Base-by-base conservation (phyloP, 2,329 filamentous ascomycete species). In the Pyricularia pennisetigena region DNA sequence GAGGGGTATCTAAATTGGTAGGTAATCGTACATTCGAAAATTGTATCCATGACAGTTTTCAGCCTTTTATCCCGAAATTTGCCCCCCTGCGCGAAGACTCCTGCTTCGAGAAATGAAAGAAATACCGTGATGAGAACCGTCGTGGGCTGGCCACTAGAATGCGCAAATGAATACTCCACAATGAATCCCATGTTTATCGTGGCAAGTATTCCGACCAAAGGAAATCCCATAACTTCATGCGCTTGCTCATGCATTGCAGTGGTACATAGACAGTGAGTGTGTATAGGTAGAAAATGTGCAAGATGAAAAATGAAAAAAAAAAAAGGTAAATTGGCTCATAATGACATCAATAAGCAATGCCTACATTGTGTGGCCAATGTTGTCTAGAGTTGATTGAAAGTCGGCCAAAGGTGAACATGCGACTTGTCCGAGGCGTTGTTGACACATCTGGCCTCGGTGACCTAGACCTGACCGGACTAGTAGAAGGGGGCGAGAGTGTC, bases 311-410 rank as follows among this genome's bases (percentile, higher is more conserved):
- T n/a, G n/a, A n/a, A n/a, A n/a, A n/a, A n/a, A n/a, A n/a, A 4
- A 12, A 61, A 61, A 7, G 23, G 26, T 14, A 14, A 63, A 63
- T 14, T 6, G 12, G 59, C 28, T 23, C 14, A 28, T 23, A 8
- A 63, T 9, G 32, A 23, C 65, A 74, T 78, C 70, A 82, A 73
- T 83, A 81, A 3, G 82, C 82, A 70, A 84, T 78, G 8, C 82
- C 82, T 24, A 84, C 82, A 69, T 79, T 82, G 71, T 75, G 76
- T 67, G 78, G 78, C 68, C 78, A 74, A 23, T 70, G 67, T 59
- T 70, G 57, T 29, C 66, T 62, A 7, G 26, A 20, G 24, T 41
- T 35, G 57, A 24, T 41, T 30, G 57, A n/a, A 29, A 30, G 30
- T 23, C 30, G 66, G 29, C 54, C 66, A 24, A 67, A 67, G n/a